These are phyloP conservation scores for Metschnikowia amazonensis DNA, from an alignment of 805 yeast species.

Conservation along the genomic window DNA sequence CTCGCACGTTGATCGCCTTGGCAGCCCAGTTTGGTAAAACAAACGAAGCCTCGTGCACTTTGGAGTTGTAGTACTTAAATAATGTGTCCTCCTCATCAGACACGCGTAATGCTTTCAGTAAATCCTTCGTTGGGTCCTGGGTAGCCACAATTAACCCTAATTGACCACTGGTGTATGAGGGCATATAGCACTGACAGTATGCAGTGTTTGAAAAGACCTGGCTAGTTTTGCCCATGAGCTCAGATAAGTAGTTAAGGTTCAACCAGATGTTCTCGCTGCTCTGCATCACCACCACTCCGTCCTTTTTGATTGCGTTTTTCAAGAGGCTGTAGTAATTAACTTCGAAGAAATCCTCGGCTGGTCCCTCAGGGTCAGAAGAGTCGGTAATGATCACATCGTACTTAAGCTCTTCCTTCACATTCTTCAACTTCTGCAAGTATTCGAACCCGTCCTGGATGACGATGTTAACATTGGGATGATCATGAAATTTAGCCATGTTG, in stretches of 20 bases:
- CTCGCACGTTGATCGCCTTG: slow-evolving; percentile 21
- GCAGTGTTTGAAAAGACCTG: slow-evolving; percentile 58
- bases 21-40: slow-evolving; percentile 80
- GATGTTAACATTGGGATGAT: slow-evolving; percentile 63
- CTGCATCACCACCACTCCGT: slow-evolving; percentile 77
- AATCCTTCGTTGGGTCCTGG: slow-evolving; percentile 45
- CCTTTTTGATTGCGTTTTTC: slow-evolving; percentile 53
- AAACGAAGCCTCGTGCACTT: slow-evolving; percentile 69
- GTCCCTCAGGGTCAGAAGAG: slow-evolving; percentile 94
- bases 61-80: slow-evolving; percentile 62
- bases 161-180: slow-evolving; percentile 86
- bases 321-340: slow-evolving; percentile 69
- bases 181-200: slow-evolving; percentile 78
- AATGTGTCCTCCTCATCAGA: slow-evolving; percentile 45
- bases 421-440: slow-evolving; percentile 45
- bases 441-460: slow-evolving; percentile 81
- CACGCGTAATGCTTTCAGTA: slow-evolving; percentile 51
- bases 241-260: slow-evolving; percentile 49
- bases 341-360: slow-evolving; percentile 87
- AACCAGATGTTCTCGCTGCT: slow-evolving; percentile 75
- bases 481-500: slow-evolving; percentile 62
- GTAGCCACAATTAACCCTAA: slow-evolving; percentile 74
- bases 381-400: slow-evolving; percentile 88
- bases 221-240: slow-evolving; percentile 46
- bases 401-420: slow-evolving; percentile 36